Evolutionary conservation across 805 yeast genomes (phyloP).

Genomic region (Saturnispora sanitii): DNA sequence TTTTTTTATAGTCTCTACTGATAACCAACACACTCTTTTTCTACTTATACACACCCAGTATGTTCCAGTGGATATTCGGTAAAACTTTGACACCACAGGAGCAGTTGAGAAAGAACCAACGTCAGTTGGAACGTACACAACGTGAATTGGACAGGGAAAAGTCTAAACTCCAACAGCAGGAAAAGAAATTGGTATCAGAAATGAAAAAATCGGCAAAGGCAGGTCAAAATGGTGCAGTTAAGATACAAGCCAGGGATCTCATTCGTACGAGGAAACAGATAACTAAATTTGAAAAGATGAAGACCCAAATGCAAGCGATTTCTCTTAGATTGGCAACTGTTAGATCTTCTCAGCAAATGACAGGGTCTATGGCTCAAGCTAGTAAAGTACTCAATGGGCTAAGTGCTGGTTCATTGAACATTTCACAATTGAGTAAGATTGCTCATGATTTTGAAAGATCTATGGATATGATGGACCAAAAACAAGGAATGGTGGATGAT

Average conservation of each 20-base stretch:
- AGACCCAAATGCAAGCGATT: slow-evolving; percentile 91
- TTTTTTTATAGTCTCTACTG: no score
- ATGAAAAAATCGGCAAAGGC: slow-evolving; percentile 86
- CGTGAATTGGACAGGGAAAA: slow-evolving; percentile 88
- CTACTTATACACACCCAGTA: slow-evolving; percentile 4
- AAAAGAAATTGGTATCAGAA: slow-evolving; percentile 74
- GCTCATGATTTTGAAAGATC: slow-evolving; percentile 94
- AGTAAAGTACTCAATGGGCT: slow-evolving; percentile 73
- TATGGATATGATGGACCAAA: slow-evolving; percentile 94
- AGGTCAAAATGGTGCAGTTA: slow-evolving; percentile 82
- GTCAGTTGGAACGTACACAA: slow-evolving; percentile 90
- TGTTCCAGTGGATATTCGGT: slow-evolving; percentile 94
- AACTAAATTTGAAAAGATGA: slow-evolving; percentile 85
- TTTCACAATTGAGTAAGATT: slow-evolving; percentile 79
- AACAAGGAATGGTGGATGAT: slow-evolving; percentile 98
- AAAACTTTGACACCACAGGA: slow-evolving; percentile 91
- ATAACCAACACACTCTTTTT: not conserved
- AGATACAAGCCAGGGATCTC: slow-evolving; percentile 91
- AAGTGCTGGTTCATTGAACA: slow-evolving; percentile 74
- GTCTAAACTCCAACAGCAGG: slow-evolving; percentile 79
- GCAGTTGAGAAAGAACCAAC: slow-evolving; percentile 85
- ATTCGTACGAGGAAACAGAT: slow-evolving; percentile 79
- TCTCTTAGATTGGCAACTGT: slow-evolving; percentile 87
- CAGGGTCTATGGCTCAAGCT: slow-evolving; percentile 89
- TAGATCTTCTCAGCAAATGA: slow-evolving; percentile 91